Evolutionary conservation across 2,329 filamentous ascomycete species (phyloP), one percentile per base, ranked within the genome.

Genomic region (Atkinsonella texensis): DNA sequence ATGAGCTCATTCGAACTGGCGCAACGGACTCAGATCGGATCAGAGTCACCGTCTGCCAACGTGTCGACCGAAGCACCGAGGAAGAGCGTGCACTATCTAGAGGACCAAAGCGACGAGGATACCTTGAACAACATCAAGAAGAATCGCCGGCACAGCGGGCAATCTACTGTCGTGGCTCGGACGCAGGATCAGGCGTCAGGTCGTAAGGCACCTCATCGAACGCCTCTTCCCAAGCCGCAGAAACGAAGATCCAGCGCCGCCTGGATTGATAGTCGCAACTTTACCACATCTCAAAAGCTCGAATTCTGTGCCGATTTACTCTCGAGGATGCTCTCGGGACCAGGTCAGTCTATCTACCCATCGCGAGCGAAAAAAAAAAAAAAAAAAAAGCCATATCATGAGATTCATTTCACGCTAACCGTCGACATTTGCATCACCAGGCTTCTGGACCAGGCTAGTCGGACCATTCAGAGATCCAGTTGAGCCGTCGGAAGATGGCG

Each of bases 381-480:
- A 15, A 38, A 4, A 35, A 28, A 18, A n/a, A 46, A 5, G 1
- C 7, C 28, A 28, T 38, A 38, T 15, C 7, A 38, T 38, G 35
- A 38, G 11, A 12, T 38, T 10, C 4, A 4, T 4, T 38, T 38
- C 35, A 38, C 15, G 9, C 35, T 38, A 15, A 38, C 15, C 11
- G 35, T 15, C 35, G 28, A 38, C 35, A 18, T 4, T 38, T 28
- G 2, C 28, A 15, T 48, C 13, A 2, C 23, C 49, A 81, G 79
- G 80, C 7, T 83, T 80, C 62, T 84, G 80, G 80, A 83, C 80
- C 0, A 76, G 80, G n/a, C 70, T 83, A 0, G 79, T 83, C 3
- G 78, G 78, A 0, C 77, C 79, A 0, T 83, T 84, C 63, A 74
- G 74, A 44, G 74, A 82, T 23, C 74, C 80, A 0, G 80, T 83